Percentiles rank a stretch among this genome's conserved stretches.
These are phyloP conservation scores for Dipteronia dyeriana DNA, from an alignment of 345 rosid genomes.

Conservation along the genomic window DNA sequence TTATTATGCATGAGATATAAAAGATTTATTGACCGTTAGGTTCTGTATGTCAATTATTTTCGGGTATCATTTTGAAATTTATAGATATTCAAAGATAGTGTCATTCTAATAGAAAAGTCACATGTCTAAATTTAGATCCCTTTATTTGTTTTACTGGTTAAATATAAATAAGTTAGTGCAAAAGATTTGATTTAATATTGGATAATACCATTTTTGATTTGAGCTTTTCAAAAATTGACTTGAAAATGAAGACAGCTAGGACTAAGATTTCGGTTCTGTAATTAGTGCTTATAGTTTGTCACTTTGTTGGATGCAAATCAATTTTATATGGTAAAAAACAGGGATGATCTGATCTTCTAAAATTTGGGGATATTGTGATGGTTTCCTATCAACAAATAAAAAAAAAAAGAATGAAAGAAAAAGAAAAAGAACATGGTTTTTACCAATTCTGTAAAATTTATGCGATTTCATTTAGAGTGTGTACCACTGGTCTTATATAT, in stretches of 20 bases:
- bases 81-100: too few relatives aligned
- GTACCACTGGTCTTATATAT: too few relatives aligned
- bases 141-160: not conserved
- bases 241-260: not conserved
- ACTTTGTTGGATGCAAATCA: not conserved
- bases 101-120: not conserved
- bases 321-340: not conserved
- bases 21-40: not conserved
- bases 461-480: not conserved
- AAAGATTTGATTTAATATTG: not conserved
- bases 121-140: not conserved
- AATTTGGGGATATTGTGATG: not conserved
- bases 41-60: not conserved
- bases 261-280: not conserved
- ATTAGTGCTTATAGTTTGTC: not conserved
- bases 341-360: not conserved
- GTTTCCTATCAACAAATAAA: not conserved
- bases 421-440: not conserved
- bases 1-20: not conserved
- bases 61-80: not conserved
- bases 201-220: not conserved
- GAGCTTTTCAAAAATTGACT: not conserved
- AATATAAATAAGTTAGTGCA: not conserved
- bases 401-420: not conserved
- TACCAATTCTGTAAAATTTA: not conserved